phyloP scores from a whole-genome alignment of 495 filamentous ascomycete species.

The Clohesyomyces aquaticus region DNA sequence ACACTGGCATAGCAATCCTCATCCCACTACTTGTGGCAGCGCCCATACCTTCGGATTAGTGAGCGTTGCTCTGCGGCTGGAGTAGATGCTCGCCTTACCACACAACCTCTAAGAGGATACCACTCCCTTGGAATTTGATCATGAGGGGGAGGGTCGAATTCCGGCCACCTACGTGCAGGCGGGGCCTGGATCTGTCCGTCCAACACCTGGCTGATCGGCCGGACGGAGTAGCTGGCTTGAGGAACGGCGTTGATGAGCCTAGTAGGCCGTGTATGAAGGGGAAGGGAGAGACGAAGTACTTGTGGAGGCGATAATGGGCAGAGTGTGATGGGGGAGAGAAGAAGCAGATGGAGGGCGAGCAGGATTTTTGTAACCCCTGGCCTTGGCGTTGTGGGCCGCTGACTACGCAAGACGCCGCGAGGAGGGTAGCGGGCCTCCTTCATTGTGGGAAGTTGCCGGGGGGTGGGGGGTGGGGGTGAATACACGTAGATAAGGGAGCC shows the following conservation, averaged over 20 bases:
- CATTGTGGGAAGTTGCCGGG: not conserved
- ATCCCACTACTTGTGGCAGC: slow-evolving; percentile 77
- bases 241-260: not conserved
- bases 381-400: not conserved
- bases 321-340: not conserved
- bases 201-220: not conserved
- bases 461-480: not conserved
- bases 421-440: not conserved
- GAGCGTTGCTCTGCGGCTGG: slow-evolving; percentile 56
- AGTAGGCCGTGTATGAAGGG: not conserved
- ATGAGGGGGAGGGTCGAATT: slow-evolving; percentile 8
- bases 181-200: too few relatives aligned
- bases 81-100: too few relatives aligned
- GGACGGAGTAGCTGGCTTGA: not conserved
- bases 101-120: slow-evolving; percentile 45
- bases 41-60: slow-evolving; percentile 61
- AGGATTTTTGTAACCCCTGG: not conserved
- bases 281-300: not conserved
- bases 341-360: not conserved
- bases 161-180: too few relatives aligned
- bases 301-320: too few relatives aligned
- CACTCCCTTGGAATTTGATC: slow-evolving; percentile 36
- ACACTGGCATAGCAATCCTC: slow-evolving; percentile 69
- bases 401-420: not conserved
- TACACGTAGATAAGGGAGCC: not conserved